These are phyloP conservation scores for Stereocaulon alpinum DNA, from an alignment of 495 filamentous ascomycete species.

Conservation along the genomic window DNA sequence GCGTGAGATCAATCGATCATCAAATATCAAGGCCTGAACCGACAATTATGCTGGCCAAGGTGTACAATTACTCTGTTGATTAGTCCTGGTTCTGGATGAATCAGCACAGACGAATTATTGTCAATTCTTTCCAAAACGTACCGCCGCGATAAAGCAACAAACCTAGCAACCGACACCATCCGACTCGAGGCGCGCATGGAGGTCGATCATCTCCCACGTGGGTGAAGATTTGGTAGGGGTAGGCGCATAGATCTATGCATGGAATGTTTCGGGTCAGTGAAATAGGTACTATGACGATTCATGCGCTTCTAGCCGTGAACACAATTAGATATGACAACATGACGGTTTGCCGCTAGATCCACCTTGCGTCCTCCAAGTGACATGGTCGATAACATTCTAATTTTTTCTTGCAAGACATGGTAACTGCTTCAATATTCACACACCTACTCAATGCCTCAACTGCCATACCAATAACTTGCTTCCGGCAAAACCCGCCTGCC, in stretches of 20 bases:
- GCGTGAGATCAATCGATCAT: no score
- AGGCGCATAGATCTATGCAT: neutral
- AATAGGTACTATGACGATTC: neutral
- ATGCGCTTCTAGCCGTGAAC: neutral
- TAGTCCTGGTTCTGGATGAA: no score
- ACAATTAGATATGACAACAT: neutral
- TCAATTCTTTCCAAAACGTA: no score
- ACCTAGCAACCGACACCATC: no score
- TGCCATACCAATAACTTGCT: neutral
- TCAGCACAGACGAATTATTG: no score
- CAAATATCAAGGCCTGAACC: no score
- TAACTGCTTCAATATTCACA: neutral
- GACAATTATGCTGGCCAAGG: no score
- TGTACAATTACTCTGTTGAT: no score
- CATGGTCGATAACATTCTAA: neutral
- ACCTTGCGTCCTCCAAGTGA: neutral
- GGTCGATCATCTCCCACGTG: no score
- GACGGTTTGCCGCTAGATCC: no score
- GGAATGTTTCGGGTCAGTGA: neutral
- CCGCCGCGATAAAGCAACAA: no score
- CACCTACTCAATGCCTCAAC: neutral
- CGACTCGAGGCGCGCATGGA: no score
- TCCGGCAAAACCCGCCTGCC: neutral
- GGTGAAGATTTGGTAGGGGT: neutral
- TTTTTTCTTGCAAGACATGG: neutral